These are phyloP conservation scores for Aristolochia fimbriata DNA, from an alignment of 164 flowering plant genomes.

Conservation along the genomic window DNA sequence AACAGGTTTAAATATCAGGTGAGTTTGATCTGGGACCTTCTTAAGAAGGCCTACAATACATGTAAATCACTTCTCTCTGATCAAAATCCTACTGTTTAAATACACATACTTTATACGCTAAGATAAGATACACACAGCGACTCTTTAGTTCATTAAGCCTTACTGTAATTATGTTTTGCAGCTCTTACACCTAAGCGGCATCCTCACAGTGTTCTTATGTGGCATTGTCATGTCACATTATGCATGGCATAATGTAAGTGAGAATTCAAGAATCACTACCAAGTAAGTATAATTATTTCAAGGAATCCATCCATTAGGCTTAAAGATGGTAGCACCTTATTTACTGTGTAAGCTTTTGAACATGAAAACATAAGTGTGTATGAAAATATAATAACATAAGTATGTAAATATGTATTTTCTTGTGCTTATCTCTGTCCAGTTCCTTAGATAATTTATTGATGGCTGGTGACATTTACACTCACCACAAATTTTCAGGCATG, in stretches of 20 bases:
- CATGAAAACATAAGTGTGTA: no score
- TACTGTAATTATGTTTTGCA: constrained; percentile 23
- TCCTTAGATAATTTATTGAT: neutral
- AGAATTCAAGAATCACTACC: constrained; percentile 73
- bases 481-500: constrained; percentile 45
- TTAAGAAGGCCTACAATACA: no score
- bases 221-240: constrained; percentile 93
- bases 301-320: neutral
- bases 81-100: no score
- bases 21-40: no score
- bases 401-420: neutral
- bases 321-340: neutral
- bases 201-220: constrained; percentile 82
- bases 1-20: no score
- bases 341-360: no score
- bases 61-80: no score
- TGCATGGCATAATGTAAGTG: constrained; percentile 86
- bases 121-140: no score
- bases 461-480: neutral
- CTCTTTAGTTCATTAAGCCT: neutral
- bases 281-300: constrained; percentile 28
- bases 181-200: constrained; percentile 73
- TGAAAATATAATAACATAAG: no score
- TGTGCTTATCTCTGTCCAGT: neutral
- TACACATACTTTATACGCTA: no score